These are phyloP conservation scores for Trichoderma pleuroti DNA, from an alignment of 2,329 filamentous ascomycete species.

Conservation along the genomic window DNA sequence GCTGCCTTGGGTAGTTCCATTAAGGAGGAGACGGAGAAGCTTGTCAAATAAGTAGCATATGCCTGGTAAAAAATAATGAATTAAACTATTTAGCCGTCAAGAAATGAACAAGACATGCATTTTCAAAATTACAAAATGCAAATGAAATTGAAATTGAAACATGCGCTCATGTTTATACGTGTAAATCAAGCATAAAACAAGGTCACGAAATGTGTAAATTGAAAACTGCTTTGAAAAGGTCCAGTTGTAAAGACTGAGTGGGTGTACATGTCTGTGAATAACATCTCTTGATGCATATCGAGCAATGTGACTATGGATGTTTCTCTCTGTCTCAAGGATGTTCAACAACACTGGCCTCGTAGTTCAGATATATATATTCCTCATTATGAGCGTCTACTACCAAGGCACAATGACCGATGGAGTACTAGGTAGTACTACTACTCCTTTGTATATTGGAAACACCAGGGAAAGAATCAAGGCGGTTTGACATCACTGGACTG, in stretches of 20 bases:
- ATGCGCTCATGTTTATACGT: not conserved
- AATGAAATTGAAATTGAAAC: not conserved
- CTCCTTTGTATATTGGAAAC: not conserved
- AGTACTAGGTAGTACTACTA: too few relatives aligned
- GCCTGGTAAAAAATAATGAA: not conserved
- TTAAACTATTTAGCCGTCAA: not conserved
- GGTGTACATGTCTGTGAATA: not conserved
- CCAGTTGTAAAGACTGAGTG: too few relatives aligned
- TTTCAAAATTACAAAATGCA: not conserved
- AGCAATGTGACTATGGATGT: not conserved
- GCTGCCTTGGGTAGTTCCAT: slow-evolving; percentile 50
- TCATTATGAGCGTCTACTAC: not conserved
- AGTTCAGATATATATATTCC: fast-evolving
- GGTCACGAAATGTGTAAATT: not conserved
- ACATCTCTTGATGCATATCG: not conserved
- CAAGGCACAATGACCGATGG: fast-evolving
- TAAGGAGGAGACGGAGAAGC: slow-evolving; percentile 50
- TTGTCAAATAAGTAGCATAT: slow-evolving; percentile 25
- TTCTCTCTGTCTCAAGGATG: not conserved
- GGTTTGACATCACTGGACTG: not conserved
- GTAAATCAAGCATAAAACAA: not conserved
- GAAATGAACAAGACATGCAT: not conserved
- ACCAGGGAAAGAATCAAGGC: not conserved
- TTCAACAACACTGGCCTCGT: not conserved
- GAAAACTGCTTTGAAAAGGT: not conserved